Percentiles rank a stretch among this genome's conserved stretches.
Evolutionary conservation across 805 yeast genomes (phyloP).

Genomic region (Maudiozyma turicensis): DNA sequence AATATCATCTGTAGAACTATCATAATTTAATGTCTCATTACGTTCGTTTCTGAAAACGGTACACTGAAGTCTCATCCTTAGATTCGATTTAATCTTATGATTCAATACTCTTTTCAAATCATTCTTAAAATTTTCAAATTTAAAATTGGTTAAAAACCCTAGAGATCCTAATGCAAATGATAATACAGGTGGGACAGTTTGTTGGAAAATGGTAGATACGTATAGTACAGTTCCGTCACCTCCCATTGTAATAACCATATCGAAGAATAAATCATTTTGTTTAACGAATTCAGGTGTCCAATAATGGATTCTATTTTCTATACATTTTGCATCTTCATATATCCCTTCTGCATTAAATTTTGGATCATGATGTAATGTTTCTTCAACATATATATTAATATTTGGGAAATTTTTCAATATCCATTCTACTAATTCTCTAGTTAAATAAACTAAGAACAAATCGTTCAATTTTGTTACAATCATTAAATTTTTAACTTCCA

Average conservation of each 20-base stretch:
- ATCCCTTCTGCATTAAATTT: slow-evolving; percentile 55
- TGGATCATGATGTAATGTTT: slow-evolving; percentile 48
- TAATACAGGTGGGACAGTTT: slow-evolving; percentile 82
- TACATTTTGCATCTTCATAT: slow-evolving; percentile 35
- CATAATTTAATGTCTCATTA: not conserved
- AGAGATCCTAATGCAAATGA: slow-evolving; percentile 84
- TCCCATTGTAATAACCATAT: slow-evolving; percentile 79
- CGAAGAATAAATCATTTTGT: slow-evolving; percentile 40
- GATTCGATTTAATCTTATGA: slow-evolving; percentile 64
- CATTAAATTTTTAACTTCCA: slow-evolving; percentile 62
- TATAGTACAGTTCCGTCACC: slow-evolving; percentile 95
- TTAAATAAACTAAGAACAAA: slow-evolving; percentile 60
- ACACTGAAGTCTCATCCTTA: slow-evolving; percentile 84
- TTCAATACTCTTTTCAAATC: slow-evolving; percentile 49
- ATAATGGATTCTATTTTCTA: slow-evolving; percentile 37
- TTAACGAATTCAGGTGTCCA: slow-evolving; percentile 60
- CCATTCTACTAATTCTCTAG: slow-evolving; percentile 78
- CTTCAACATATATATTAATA: slow-evolving; percentile 62
- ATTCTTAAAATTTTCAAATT: slow-evolving; percentile 60
- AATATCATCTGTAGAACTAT: not conserved
- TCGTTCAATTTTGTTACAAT: slow-evolving; percentile 88
- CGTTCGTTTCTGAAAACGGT: slow-evolving; percentile 43
- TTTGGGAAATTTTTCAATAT: slow-evolving; percentile 36
- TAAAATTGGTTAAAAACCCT: slow-evolving; percentile 84
- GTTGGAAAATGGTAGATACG: slow-evolving; percentile 78